Evolutionary conservation across 2,329 filamentous ascomycete genomes (phyloP), one percentile per base, ranked within the genome.

Genomic region (Leptosphaerulina australis): DNA sequence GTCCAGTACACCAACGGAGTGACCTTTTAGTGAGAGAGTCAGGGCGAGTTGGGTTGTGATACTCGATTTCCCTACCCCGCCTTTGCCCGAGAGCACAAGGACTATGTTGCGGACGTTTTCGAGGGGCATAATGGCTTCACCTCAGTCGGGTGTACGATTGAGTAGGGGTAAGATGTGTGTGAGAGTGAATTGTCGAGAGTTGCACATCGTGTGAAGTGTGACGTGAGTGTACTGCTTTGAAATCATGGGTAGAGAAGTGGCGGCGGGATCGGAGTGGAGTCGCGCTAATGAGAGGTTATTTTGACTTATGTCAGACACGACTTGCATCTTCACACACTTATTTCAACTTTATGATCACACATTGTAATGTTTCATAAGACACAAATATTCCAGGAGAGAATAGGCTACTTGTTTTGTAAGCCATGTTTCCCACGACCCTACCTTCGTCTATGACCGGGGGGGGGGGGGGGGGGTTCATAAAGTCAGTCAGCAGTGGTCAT

Each of bases 1-100:
- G 72, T 99, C 94, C 60, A 99, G 88, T 21, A 99, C 91, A 44
- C 94, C 94, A 33, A 97, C 93, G 0, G 90, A 91, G 71, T 93
- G 84, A 50, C 93, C 93, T 57, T 90, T 84, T 1, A 94, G 82
- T 2, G 91, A 87, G 24, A 99, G 85, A 0, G 92, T 91, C 28
- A 99, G 83, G 7, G 94, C 94, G 12, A 99, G 86, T 73, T 99
- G 94, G 1, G 93, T 95, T 0, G 94, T 97, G n/a, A 97, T 87
- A 43, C 91, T 96, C 33, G 93, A 97, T 79, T 99, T 99, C 50
- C 94, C 94, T 15, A 99, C 94, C 63, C 94, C 94, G 68, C 94
- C 94, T 82, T 99, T 99, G 64, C 94, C 94, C 10, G 94, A 97
- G 37, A 99, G 87, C 56, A 90, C 88, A 62, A 94, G 82, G 58